Base-by-base conservation (phyloP, 2,329 filamentous ascomycete species). In the Keithomyces neogunnii region DNA sequence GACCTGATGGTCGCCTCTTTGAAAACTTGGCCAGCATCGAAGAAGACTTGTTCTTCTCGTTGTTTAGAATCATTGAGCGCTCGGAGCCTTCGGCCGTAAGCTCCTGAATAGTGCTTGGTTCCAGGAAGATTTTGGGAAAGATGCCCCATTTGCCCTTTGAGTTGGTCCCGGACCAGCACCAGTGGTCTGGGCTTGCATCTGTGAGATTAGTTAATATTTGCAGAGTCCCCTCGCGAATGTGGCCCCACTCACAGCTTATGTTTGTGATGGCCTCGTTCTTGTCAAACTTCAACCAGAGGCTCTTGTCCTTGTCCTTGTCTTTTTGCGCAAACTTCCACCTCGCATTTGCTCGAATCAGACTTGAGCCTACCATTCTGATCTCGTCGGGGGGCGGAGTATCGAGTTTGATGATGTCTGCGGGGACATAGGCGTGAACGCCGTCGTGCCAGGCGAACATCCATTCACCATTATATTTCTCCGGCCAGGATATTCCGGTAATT, bases 191-290 rank as follows among this genome's bases (percentile, higher is more conserved):
- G 51, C 74, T 69, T 2, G 68, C 57, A 70, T 71, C 74, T 76
- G 28, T 33, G 13, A 4, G 7, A 30, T 3, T 3, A 19, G 50
- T 58, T 44, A 57, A 44, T 39, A 9, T 28, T 19, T 19, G 19
- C 19, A 19, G 19, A 19, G 19, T 19, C 19, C 19, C 19, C 19
- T 19, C 19, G 19, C 19, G 19, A 19, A 19, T 19, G 19, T 19
- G 19, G 19, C 19, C 19, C 19, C 29, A 72, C 75, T 70, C 60
- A 76, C 76, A 80, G 49, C 67, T 69, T 29, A 80, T 88, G 66
- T 84, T 88, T 56, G 75, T 81, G 13, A 86, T 84, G 3, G 75
- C 72, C 55, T 88, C 84, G 26, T 80, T 81, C 61, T 84, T 85
- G 32, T 84, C 82, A 60, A 88, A 80, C 56, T 69, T 73, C n/a